phyloP scores from a whole-genome alignment of 2,329 filamentous ascomycete genomes.

The Calonectria fujianensis region DNA sequence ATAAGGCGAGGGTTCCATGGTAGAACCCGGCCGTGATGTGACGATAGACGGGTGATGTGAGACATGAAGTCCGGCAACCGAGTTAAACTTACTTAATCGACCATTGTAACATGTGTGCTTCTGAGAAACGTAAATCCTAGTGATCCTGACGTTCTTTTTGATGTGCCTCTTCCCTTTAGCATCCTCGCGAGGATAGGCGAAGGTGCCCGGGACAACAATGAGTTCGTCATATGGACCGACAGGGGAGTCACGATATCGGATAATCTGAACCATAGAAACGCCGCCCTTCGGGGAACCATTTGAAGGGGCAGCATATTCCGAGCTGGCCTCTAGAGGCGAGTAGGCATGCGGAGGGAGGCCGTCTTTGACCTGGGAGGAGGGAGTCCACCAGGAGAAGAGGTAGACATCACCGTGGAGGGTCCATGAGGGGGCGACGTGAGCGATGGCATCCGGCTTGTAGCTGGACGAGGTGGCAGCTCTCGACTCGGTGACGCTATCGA shows the following conservation, averaged over 20 bases:
- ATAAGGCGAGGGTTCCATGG: background rate
- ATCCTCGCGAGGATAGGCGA: slow-evolving; percentile 63
- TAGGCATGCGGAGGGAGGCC: slow-evolving; percentile 63
- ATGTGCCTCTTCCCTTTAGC: slow-evolving; percentile 57
- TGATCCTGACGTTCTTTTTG: slow-evolving; percentile 64
- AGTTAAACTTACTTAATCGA: slow-evolving; percentile 64
- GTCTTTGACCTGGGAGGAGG: slow-evolving; percentile 53
- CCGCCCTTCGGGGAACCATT: slow-evolving; percentile 65
- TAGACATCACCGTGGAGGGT: slow-evolving; percentile 67
- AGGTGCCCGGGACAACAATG: slow-evolving; percentile 68
- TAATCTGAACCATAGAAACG: slow-evolving; percentile 69
- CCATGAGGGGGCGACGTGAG: slow-evolving; percentile 63
- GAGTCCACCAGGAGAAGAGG: slow-evolving; percentile 64
- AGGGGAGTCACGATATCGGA: slow-evolving; percentile 70
- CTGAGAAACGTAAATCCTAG: slow-evolving; percentile 74
- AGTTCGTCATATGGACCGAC: slow-evolving; percentile 74
- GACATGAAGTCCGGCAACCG: background rate
- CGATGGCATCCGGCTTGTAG: slow-evolving; percentile 45
- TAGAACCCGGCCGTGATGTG: background rate
- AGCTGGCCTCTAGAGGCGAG: slow-evolving; percentile 67
- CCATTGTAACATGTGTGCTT: slow-evolving; percentile 72
- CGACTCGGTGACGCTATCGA: background rate
- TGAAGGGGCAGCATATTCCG: slow-evolving; percentile 59
- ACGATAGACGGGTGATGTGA: background rate
- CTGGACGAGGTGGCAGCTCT: slow-evolving; percentile 17